phyloP scores from a whole-genome alignment of 2,329 filamentous ascomycete genomes.

The Colletotrichum salicis region DNA sequence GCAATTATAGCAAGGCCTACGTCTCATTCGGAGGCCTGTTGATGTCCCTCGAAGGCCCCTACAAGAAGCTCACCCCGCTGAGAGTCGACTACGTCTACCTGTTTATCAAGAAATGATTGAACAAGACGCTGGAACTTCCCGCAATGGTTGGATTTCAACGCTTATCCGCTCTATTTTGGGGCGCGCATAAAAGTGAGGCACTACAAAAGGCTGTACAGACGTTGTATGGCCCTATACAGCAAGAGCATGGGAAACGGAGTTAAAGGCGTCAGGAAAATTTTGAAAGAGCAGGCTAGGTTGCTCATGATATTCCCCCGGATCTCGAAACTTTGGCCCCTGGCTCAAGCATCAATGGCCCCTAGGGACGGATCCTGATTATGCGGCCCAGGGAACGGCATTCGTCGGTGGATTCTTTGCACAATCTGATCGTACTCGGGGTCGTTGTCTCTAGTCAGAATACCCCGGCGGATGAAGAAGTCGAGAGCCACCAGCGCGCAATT shows the following conservation, averaged over 20 bases:
- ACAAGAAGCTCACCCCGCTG: slow-evolving; percentile 92
- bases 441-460: slow-evolving; percentile 80
- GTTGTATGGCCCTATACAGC: neutral
- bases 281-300: neutral
- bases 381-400: slow-evolving; percentile 81
- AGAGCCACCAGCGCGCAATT: slow-evolving; percentile 88
- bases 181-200: neutral
- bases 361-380: slow-evolving; percentile 49
- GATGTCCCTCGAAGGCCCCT: slow-evolving; percentile 90
- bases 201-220: neutral
- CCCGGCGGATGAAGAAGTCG: slow-evolving; percentile 90
- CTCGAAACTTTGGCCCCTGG: neutral
- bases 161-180: neutral
- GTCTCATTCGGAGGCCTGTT: slow-evolving; percentile 93
- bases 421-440: slow-evolving; percentile 85
- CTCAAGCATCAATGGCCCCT: slow-evolving; percentile 16
- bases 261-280: neutral
- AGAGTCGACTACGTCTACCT: slow-evolving; percentile 95
- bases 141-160: neutral
- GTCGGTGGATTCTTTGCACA: slow-evolving; percentile 77
- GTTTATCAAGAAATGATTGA: slow-evolving; percentile 83
- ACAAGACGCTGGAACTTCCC: neutral
- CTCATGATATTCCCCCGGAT: neutral
- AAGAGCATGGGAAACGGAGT: neutral
- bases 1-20: slow-evolving; percentile 81